Evolutionary conservation across 225 moss, liverwort and hornwort species (phyloP).

Genomic region (Straminergon stramineum): DNA sequence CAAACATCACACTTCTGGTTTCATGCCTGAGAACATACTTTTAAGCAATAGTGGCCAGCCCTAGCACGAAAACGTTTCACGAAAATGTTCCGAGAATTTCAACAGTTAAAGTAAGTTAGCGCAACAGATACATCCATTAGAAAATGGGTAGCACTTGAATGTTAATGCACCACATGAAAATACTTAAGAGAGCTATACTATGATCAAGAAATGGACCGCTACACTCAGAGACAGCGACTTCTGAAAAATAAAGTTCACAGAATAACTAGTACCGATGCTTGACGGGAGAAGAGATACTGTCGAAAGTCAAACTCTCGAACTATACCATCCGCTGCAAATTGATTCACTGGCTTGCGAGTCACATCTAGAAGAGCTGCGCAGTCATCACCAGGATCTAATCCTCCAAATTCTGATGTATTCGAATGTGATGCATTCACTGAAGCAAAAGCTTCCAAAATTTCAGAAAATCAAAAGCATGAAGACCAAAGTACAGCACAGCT

Average conservation of each 20-base stretch:
- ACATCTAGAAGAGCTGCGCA: conserved; percentile 74
- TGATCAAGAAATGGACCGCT: background rate
- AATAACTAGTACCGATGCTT: conserved; percentile 61
- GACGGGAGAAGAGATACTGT: conserved; percentile 95
- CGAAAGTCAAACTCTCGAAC: conserved; percentile 97
- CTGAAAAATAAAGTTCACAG: background rate
- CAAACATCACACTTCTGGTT: background rate
- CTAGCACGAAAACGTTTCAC: background rate
- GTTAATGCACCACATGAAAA: background rate
- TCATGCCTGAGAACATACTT: background rate
- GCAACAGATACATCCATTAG: background rate
- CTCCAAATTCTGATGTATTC: conserved; percentile 77
- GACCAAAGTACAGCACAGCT: background rate
- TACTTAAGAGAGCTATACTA: background rate
- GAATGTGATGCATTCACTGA: conserved; percentile 67
- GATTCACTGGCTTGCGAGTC: conserved; percentile 67
- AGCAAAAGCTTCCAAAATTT: background rate
- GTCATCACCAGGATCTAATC: conserved; percentile 76
- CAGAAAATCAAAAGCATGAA: background rate
- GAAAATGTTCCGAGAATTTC: background rate
- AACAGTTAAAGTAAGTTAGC: background rate
- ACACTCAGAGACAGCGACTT: background rate
- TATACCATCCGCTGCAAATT: conserved; percentile 67
- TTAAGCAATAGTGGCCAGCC: background rate
- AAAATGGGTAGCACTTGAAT: background rate